phyloP scores from a whole-genome alignment of 2,329 filamentous ascomycete species.

The Arthrocladium fulminans region DNA sequence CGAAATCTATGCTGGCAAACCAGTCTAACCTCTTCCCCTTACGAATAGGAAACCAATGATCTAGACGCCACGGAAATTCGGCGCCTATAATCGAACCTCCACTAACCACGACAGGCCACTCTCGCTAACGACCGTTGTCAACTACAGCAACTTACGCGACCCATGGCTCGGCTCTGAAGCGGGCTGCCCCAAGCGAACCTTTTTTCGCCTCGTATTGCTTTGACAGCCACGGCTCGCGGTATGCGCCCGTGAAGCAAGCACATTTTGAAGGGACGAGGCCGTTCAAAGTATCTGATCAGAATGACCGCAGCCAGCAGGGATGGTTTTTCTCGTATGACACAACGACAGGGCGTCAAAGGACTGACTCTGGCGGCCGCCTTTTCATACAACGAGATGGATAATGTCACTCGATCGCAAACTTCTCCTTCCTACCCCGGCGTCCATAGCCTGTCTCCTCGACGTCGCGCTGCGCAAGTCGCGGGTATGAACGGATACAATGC shows the following conservation, averaged over 20 bases:
- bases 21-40: background rate
- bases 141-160: background rate
- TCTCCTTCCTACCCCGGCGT: slow-evolving; percentile 10
- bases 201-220: slow-evolving; percentile 6
- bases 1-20: too few species aligned
- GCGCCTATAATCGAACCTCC: background rate
- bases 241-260: slow-evolving; percentile 1
- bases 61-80: background rate
- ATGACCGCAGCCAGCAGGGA: slow-evolving; percentile 6
- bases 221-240: background rate
- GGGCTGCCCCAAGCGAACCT: background rate
- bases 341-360: slow-evolving; percentile 16
- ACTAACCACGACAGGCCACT: slow-evolving; percentile 2
- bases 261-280: background rate
- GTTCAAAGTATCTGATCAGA: background rate
- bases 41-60: too few species aligned
- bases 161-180: slow-evolving; percentile 2
- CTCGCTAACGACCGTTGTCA: slow-evolving; percentile 3
- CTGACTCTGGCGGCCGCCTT: slow-evolving; percentile 29
- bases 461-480: slow-evolving; percentile 21
- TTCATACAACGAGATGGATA: slow-evolving; percentile 32
- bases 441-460: slow-evolving; percentile 18
- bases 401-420: slow-evolving; percentile 10
- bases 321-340: background rate
- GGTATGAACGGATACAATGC: slow-evolving; percentile 45